Evolutionary conservation across 208 protist genomes (phyloP).

Genomic region (Leishmania martiniquensis): DNA sequence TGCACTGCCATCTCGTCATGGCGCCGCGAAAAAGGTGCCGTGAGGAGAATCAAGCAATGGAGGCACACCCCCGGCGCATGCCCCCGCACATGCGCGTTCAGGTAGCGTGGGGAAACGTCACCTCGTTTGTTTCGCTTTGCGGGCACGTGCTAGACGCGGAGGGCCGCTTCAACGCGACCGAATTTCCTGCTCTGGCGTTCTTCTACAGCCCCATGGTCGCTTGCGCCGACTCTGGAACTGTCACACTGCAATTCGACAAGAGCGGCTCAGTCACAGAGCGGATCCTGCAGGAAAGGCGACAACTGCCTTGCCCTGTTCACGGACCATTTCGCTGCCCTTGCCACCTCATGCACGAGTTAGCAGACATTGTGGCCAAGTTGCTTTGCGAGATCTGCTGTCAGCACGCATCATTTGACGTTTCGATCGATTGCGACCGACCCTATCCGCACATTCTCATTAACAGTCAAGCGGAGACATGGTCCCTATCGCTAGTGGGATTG

Average conservation of each 20-base stretch:
- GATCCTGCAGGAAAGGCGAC: constrained; percentile 7
- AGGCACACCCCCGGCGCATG: constrained; percentile 4
- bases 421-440: constrained; percentile 23
- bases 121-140: constrained; percentile 22
- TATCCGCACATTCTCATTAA: constrained; percentile 33
- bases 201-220: constrained; percentile 44
- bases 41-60: constrained; percentile 1
- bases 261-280: background rate
- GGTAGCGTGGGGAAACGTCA: constrained; percentile 1
- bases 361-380: constrained; percentile 33
- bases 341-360: constrained; percentile 42
- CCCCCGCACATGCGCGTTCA: constrained; percentile 21
- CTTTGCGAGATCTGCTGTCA: constrained; percentile 43
- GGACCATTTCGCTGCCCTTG: constrained; percentile 68
- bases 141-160: constrained; percentile 41
- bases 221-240: constrained; percentile 19
- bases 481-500: constrained; percentile 16
- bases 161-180: constrained; percentile 35
- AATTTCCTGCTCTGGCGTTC: constrained; percentile 47
- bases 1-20: background rate
- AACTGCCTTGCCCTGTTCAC: constrained; percentile 45
- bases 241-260: constrained; percentile 21
- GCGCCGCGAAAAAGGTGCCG: constrained; percentile 19
- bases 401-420: constrained; percentile 30
- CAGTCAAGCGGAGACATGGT: constrained; percentile 31